Evolutionary conservation across 2,329 filamentous ascomycete genomes (phyloP), one percentile per base, ranked within the genome.

Genomic region (Cordyceps cicadae): DNA sequence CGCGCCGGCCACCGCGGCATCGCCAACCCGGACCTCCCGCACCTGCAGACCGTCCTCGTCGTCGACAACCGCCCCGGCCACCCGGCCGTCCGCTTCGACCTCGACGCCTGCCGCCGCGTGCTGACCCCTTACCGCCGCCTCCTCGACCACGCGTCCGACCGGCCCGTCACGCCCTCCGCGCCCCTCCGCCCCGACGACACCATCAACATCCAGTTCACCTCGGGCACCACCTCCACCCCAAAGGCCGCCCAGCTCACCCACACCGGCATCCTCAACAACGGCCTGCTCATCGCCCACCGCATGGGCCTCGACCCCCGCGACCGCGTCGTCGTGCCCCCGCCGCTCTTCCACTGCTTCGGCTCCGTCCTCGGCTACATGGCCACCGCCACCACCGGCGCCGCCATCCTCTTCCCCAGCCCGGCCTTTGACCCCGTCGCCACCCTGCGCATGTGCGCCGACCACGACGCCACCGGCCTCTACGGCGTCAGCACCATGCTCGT

Each of bases 191-290:
- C 85, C 0, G 72, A 83, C 63, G 93, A 97, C 55, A 85, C 88
- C 2, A 87, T 95, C 66, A 97, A 97, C 70, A 96, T 97, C 65
- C 93, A 97, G 72, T 97, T 97, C 76, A 99, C 94, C 0, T 93
- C 88, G 0, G 94, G 93, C n/a, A 97, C 94, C 0, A 97, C 94
- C 0, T 90, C 89, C 0, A 80, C 83, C 68, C 93, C 92, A 24
- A 97, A 97, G 75, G 94, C 94, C 0, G 93, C 93, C 1, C 95
- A 92, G 77, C 81, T 99, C 37, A 87, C 84, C 0, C 93, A 97
- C 75, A 82, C 81, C 3, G 87, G 83, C n/a, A 93, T 97, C 64
- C 80, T 99, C 63, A 99, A 97, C 75, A 97, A 97, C 70, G 94
- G 92, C 37, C 80, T 82, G 32, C 84, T 92, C 60, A 95, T 97